Evolutionary conservation across 495 filamentous ascomycete genomes (phyloP), one percentile per base, ranked within the genome.

Genomic region (Aspergillus mulundensis): DNA sequence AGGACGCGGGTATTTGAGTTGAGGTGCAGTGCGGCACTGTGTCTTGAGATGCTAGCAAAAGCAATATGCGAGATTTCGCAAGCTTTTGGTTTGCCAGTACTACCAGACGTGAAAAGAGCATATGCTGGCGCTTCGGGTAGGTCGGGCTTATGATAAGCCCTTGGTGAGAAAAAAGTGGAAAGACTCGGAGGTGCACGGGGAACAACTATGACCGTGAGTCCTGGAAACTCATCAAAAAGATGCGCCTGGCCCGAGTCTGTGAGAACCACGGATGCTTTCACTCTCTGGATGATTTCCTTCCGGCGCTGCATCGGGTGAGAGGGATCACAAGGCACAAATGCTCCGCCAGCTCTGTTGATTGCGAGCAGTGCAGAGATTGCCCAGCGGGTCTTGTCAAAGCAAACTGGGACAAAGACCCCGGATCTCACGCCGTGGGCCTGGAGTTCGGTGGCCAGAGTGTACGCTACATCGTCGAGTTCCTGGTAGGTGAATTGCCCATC

Each of bases 231-330:
- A n/a, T n/a, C n/a, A n/a, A n/a, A n/a, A 6, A 18, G 11, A 32
- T 18, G 38, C n/a, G n/a, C n/a, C 38, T 40, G 75, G 61, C 14
- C 79, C 65, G 41, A 84, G n/a, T n/a, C n/a, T 78, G 36, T 67
- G 72, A 23, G 28, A 30, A 30, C 10, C 28, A 30, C 28, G 10
- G 28, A 68, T 61, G 34, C 82, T 60, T 18, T 80, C 70, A 7
- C 71, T 69, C 52, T 73, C 68, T 3, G 81, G 78, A 34, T 76
- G 64, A 1, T 60, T 55, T 5, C 10, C 28, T 30, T 5, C 10
- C 28, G 28, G 5, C 28, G 28, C 28, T 30, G 5, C 5, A 10
- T 10, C 10, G 28, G 28, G 28, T 30, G 10, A 30, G 28, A 30
- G 15, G 70, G 68, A 58, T 84, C 79, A 4, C 82, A 60, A n/a